Evolutionary conservation across 306 rosid genomes (phyloP), one percentile per base, ranked within the genome.

Genomic region (Cajanus cajan): DNA sequence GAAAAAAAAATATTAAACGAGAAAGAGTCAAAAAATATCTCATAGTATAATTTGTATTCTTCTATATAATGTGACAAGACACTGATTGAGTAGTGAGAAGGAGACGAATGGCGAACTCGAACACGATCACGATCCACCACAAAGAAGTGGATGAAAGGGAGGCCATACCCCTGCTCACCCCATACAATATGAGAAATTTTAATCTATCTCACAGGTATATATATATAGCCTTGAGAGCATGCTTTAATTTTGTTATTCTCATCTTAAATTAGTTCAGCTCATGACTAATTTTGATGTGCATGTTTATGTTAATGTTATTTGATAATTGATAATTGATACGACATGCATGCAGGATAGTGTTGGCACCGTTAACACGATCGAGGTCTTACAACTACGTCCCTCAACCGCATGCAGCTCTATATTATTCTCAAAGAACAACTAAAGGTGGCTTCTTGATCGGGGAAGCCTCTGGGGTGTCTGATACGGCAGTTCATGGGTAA

Each of bases 401-500:
- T 50, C 90, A 87, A 54, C 70, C 86, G 0, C 90, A 87, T 79
- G 88, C 85, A 16, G 83, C 76, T 51, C 54, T 84, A 1, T 84
- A 75, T 61, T 87, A 87, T 69, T 78, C 90, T 67, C 90, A 87
- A 63, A 68, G 88, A 44, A 45, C 88, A 58, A 82, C 86, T 1
- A 82, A 75, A 14, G 88, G 88, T 58, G 90, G 86, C 24, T 82
- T 82, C 41, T 37, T 87, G 76, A 87, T 87, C 8, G 76, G 83
- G 1, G 90, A 87, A 79, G 90, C 90, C 22, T 70, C 88, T 1
- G 86, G 88, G 13, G 48, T 87, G 7, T 87, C 88, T 7, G 83
- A 79, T n/a, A n/a, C n/a, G n/a, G n/a, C n/a, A n/a, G n/a, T n/a
- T n/a, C n/a, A n/a, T n/a, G n/a, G n/a, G n/a, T n/a, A n/a, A n/a